Conservation (phyloP, 129 eudicot species). For the Tanacetum coccineum region DNA sequence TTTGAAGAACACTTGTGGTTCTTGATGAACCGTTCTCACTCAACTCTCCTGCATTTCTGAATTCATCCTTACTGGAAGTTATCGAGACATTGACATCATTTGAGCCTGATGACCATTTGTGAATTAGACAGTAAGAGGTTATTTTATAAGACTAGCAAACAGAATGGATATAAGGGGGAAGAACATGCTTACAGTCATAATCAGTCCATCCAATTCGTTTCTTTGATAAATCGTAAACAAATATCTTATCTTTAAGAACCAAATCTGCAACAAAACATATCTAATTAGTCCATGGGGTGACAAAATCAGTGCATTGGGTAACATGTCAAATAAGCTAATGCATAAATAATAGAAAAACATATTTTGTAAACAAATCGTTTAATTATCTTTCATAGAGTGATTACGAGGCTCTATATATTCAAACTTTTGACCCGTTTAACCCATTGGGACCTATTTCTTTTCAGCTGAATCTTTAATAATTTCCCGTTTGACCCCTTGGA, state of each 20-base stretch:
- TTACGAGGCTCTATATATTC: no score
- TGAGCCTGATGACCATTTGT: conserved; percentile 51
- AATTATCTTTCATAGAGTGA: no score
- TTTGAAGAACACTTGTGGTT: conserved; percentile 18
- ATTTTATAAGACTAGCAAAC: not conserved
- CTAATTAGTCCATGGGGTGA: not conserved
- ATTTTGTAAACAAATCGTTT: no score
- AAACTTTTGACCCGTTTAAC: no score
- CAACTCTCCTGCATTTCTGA: conserved; percentile 63
- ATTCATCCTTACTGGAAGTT: conserved; percentile 60
- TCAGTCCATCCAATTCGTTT: conserved; percentile 88
- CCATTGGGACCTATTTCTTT: no score
- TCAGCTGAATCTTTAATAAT: no score
- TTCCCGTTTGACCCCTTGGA: no score
- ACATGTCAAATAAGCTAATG: no score
- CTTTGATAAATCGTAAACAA: conserved; percentile 68
- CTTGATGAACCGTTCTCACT: conserved; percentile 47
- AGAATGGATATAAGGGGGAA: not conserved
- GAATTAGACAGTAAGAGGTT: not conserved
- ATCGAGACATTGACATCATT: conserved; percentile 73
- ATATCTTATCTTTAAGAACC: conserved; percentile 81
- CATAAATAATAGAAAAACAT: no score
- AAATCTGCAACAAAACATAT: conserved; percentile 46
- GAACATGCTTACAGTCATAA: conserved; percentile 72
- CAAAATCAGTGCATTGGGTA: not conserved